A percentile compares a stretch with the other conserved stretches of the same genome.
These are phyloP conservation scores for Psilocybe cubensis DNA, from an alignment of 768 basidiomycete species.

Conservation along the genomic window DNA sequence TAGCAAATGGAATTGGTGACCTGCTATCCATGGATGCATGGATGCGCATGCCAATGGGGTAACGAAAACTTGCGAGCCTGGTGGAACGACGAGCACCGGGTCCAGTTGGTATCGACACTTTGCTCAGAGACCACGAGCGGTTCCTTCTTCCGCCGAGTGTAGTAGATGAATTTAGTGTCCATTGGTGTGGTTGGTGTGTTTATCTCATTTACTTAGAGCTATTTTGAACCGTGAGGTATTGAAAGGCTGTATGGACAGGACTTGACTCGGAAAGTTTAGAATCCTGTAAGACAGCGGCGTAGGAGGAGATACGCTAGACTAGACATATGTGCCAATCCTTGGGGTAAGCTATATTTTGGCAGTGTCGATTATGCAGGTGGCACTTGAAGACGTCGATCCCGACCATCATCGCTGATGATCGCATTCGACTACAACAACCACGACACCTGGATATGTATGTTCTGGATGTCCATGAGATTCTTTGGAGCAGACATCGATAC, in stretches of 20 bases:
- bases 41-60: slow-evolving; percentile 13
- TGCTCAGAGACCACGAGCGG: neutral
- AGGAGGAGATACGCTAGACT: neutral
- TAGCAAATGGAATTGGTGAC: neutral
- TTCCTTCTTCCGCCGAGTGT: slow-evolving; percentile 6
- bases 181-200: neutral
- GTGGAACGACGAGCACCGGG: slow-evolving; percentile 12
- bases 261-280: neutral
- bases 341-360: neutral
- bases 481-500: too few species aligned
- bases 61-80: slow-evolving; percentile 12
- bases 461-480: too few species aligned
- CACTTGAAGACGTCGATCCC: too few species aligned
- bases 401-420: too few species aligned
- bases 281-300: neutral
- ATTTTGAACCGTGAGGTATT: neutral
- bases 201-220: neutral
- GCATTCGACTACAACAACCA: too few species aligned
- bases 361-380: too few species aligned
- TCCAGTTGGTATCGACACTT: neutral
- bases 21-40: neutral
- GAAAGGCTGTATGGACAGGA: neutral
- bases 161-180: neutral
- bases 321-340: neutral
- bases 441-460: too few species aligned